Conservation (phyloP, 371 early-diverging fungal species). For the Apophysomyces sp. region DNA sequence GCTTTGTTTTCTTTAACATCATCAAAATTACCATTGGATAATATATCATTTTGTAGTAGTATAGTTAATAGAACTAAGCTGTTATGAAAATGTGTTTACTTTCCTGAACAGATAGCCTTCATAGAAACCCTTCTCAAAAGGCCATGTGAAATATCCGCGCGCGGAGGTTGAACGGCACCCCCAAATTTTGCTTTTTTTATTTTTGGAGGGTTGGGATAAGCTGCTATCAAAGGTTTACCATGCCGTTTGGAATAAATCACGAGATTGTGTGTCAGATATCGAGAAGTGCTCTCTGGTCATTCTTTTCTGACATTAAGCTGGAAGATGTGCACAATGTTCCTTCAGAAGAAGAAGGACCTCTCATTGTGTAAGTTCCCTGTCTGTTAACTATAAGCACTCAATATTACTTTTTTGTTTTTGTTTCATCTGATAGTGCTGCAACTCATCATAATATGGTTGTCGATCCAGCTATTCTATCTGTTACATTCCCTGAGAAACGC, state of each 20-base stretch:
- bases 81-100: too few species aligned
- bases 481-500: slow-evolving; percentile 45
- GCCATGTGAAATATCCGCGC: too few species aligned
- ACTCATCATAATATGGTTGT: slow-evolving; percentile 63
- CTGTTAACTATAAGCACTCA: background rate
- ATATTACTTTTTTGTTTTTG: background rate
- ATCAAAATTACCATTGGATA: too few species aligned
- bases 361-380: slow-evolving; percentile 37
- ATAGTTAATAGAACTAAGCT: too few species aligned
- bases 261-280: slow-evolving; percentile 43
- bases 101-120: too few species aligned
- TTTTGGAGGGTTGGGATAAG: too few species aligned
- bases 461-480: slow-evolving; percentile 52
- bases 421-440: slow-evolving; percentile 30
- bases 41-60: too few species aligned
- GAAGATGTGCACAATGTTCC: slow-evolving; percentile 39
- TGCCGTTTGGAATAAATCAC: slow-evolving; percentile 50
- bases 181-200: too few species aligned
- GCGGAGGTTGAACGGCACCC: too few species aligned
- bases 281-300: slow-evolving; percentile 49
- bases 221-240: slow-evolving; percentile 7
- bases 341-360: slow-evolving; percentile 30
- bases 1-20: too few species aligned
- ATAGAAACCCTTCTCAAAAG: too few species aligned
- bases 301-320: slow-evolving; percentile 41